Percentiles rank a stretch among this genome's conserved stretches.
Evolutionary conservation across 1,284 basidiomycete species (phyloP).

Genomic region (Vanrija sp.): DNA sequence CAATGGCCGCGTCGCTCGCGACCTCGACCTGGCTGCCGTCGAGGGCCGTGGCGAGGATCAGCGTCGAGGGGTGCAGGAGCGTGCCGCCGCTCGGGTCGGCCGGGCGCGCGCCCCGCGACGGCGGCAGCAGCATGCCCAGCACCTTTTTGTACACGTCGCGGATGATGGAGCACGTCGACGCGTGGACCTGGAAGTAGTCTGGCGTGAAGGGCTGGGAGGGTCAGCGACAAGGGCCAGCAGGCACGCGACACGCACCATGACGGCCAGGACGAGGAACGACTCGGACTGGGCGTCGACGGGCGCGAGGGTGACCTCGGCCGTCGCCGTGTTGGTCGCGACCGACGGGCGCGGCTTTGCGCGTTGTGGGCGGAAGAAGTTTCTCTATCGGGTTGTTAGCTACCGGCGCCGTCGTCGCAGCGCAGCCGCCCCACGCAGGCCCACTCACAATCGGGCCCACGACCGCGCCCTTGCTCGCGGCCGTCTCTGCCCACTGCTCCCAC

Average conservation of each 20-base stretch:
- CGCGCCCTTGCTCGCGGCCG: constrained; percentile 36
- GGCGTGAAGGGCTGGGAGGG: constrained; percentile 51
- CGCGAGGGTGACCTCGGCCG: constrained; percentile 19
- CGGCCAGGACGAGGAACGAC: constrained; percentile 17
- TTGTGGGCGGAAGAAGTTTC: constrained; percentile 20
- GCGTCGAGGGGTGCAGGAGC: constrained; percentile 35
- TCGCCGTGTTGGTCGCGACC: constrained; percentile 13
- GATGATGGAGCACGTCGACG: constrained; percentile 51
- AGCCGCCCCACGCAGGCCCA: neutral
- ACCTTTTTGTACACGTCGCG: constrained; percentile 52
- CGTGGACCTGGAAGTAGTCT: constrained; percentile 52
- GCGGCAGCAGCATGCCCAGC: constrained; percentile 28
- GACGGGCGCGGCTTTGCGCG: constrained; percentile 11
- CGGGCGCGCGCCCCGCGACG: constrained; percentile 1
- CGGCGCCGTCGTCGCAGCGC: constrained; percentile 8
- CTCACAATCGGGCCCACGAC: constrained; percentile 23
- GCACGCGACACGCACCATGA: constrained; percentile 17
- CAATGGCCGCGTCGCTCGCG: constrained; percentile 30
- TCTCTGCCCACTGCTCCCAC: constrained; percentile 49
- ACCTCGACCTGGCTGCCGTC: constrained; percentile 7
- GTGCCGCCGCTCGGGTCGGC: constrained; percentile 12
- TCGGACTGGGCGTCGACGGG: constrained; percentile 15
- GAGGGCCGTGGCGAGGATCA: constrained; percentile 6
- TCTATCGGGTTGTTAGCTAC: constrained; percentile 1
- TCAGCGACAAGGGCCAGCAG: neutral